phyloP scores from a whole-genome alignment of 2,329 filamentous ascomycete species.

The Stagonosporopsis rhizophila region DNA sequence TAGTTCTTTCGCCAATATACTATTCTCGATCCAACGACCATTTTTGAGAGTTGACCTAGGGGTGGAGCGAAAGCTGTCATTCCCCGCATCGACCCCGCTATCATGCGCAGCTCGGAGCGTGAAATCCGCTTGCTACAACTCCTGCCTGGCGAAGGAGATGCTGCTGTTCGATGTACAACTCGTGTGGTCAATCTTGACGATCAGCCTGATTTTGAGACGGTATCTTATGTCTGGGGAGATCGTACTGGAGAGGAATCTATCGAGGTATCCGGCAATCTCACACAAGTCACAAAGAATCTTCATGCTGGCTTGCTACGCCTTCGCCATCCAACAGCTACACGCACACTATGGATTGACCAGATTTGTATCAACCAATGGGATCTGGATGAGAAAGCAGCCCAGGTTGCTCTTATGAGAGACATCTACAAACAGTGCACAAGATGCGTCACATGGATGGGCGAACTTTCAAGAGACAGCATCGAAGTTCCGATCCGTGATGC shows the following conservation, averaged over 20 bases:
- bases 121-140: conserved; percentile 22
- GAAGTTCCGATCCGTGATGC: conserved; percentile 5
- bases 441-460: conserved; percentile 37
- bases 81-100: neutral
- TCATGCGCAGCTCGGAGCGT: conserved; percentile 5
- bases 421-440: conserved; percentile 31
- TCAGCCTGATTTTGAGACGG: conserved; percentile 20
- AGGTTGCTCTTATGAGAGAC: conserved; percentile 37
- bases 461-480: conserved; percentile 10
- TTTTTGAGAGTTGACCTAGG: neutral
- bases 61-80: neutral
- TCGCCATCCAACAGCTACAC: conserved; percentile 8
- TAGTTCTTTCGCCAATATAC: neutral
- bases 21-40: neutral
- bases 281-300: conserved; percentile 26
- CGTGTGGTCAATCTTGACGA: conserved; percentile 11
- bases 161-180: conserved; percentile 11
- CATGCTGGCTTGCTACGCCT: conserved; percentile 24
- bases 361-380: conserved; percentile 42
- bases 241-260: conserved; percentile 12
- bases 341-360: conserved; percentile 36
- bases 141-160: conserved; percentile 9
- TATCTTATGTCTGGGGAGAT: conserved; percentile 35
- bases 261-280: conserved; percentile 8
- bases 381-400: conserved; percentile 27